Evolutionary conservation across 2,329 filamentous ascomycete species (phyloP), one percentile per base, ranked within the genome.

Genomic region (Karstenula rhodostoma): DNA sequence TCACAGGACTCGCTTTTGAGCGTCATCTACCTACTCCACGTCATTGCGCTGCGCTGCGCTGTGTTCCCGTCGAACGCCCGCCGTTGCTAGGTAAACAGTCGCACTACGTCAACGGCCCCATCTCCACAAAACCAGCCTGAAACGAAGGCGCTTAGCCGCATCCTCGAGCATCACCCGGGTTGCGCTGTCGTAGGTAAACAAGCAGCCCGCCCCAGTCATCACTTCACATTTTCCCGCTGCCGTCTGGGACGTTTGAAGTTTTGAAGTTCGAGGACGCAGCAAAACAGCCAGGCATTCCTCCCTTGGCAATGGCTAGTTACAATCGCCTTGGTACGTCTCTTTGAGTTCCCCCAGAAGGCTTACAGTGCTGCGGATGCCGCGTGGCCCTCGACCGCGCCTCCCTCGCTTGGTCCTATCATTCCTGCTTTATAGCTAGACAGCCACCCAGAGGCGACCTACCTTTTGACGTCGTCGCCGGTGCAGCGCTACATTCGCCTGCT

Each of bases 321-420:
- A 76, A 78, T 55, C 67, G 74, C 64, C 64, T 78, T 46, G 75
- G 75, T 78, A 63, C 68, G 75, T 75, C 60, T 55, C 46, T 54
- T 50, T n/a, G 44, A 51, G 32, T 47, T 47, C 54, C 23, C 55
- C 43, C n/a, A 43, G 35, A 35, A 40, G 48, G 47, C 53, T 49
- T 49, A n/a, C 37, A 33, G 33, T 48, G 58, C 59, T 59, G 64
- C 62, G 58, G 58, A 62, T 49, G 49, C 61, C 48, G 57, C 58
- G 50, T 42, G 46, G 42, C 54, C 61, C 42, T 33, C 17, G 27
- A 25, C 33, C 25, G 49, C 49, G 47, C 52, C 35, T 52, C 50
- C 46, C 60, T 56, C 51, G 62, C 59, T 56, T 47, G 59, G 49
- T 59, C 50, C 57, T 59, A 49, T 50, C 59, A 59, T 59, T 62